Conservation (phyloP, 2,329 filamentous ascomycete genomes). For the Monilinia vaccinii-corymbosi region DNA sequence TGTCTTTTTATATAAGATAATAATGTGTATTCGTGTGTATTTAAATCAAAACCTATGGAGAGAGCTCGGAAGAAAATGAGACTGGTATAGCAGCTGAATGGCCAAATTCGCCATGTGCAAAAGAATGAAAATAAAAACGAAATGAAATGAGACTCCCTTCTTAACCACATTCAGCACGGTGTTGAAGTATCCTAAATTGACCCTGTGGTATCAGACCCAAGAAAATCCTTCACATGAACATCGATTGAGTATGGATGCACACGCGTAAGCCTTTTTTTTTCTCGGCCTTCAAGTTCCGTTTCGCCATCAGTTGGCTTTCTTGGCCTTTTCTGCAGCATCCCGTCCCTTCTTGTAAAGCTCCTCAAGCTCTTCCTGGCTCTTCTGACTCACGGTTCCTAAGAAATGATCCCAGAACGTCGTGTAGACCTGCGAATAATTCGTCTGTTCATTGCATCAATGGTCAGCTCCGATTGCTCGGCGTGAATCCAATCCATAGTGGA, state of each 20-base stretch:
- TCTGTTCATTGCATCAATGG: background rate
- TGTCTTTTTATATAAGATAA: background rate
- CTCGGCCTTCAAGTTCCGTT: background rate
- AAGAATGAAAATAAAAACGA: background rate
- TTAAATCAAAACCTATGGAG: background rate
- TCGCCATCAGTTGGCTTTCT: background rate
- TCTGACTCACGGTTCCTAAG: background rate
- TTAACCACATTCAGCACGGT: background rate
- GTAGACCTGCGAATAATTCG: conserved; percentile 3
- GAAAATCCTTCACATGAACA: background rate
- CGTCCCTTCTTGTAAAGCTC: background rate
- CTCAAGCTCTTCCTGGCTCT: background rate
- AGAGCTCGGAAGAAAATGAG: background rate
- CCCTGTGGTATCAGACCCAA: background rate
- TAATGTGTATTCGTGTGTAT: background rate
- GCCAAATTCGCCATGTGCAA: background rate
- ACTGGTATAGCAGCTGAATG: background rate
- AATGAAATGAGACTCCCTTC: background rate
- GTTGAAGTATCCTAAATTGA: background rate
- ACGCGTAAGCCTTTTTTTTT: no score
- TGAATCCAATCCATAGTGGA: no score
- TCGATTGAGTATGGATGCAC: background rate
- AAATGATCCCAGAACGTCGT: conserved; percentile 1
- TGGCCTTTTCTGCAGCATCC: background rate
- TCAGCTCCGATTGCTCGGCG: background rate